Percentiles rank a stretch among this genome's conserved stretches.
phyloP scores from a whole-genome alignment of 1,284 basidiomycete species.

The Sanghuangporus baumii region DNA sequence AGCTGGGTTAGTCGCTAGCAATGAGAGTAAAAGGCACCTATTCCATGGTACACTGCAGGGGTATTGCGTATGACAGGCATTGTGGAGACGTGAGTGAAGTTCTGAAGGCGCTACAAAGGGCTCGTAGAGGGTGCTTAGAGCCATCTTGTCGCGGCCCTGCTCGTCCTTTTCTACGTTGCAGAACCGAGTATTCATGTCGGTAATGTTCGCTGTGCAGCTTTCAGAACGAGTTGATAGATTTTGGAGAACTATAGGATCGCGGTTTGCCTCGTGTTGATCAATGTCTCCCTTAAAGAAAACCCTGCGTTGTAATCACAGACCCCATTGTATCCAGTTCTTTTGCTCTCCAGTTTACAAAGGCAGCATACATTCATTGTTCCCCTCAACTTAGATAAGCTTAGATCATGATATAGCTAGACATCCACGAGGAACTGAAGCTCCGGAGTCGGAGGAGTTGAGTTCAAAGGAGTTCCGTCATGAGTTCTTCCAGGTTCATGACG shows the following conservation, averaged over 20 bases:
- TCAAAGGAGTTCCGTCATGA: too few relatives aligned
- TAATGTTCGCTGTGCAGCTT: background rate
- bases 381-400: background rate
- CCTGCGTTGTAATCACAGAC: background rate
- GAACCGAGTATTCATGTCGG: background rate
- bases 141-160: background rate
- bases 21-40: background rate
- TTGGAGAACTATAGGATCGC: background rate
- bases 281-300: background rate
- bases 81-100: background rate
- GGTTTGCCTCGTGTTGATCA: background rate
- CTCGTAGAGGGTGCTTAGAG: background rate
- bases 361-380: background rate
- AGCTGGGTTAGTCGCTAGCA: background rate
- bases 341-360: background rate
- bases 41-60: background rate
- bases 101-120: background rate
- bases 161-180: background rate
- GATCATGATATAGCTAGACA: too few relatives aligned
- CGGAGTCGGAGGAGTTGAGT: too few relatives aligned
- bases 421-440: too few relatives aligned
- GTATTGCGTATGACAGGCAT: slow-evolving; percentile 1
- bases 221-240: background rate
- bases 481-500: background rate
- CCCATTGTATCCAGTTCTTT: background rate